Base-by-base conservation (phyloP, 345 rosid genomes). In the Physaria fendleri region DNA sequence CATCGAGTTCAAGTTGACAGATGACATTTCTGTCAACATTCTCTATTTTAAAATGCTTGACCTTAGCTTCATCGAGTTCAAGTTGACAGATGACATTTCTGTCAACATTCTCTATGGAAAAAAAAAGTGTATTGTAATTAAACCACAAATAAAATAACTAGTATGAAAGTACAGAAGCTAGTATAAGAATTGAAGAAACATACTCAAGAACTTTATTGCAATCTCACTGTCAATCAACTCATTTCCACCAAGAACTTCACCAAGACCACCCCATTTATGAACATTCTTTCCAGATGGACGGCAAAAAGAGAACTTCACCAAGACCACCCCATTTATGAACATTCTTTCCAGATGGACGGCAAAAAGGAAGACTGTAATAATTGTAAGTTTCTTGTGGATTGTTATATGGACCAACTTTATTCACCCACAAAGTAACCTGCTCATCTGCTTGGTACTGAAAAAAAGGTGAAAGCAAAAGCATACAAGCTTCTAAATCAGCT, bases 231-330 rank as follows among this genome's bases (percentile, higher is more conserved):
- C 99, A 61, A 94, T 90, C 63, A 94, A 96, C 70, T 94, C 99
- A 73, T 94, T 94, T 64, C 99, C 99, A 76, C 99, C 99, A 11
- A 94, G 84, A 72, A 90, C 99, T 78, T 94, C 99, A 62, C 97
- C 99, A 69, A 94, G 97, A 41, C 97, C 99, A 74, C 95, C 99
- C 99, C 97, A 94, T 74, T 94, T 94, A 77, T 94, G 99, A 51
- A 82, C 80, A 37, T 81, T 67, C 69, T 74, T 77, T 17, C 22
- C 76, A 69, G 90, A 58, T 33, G 78, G 80, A 46, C 72, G 87
- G 59, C 99, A 94, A 79, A 90, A 94, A 14, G 99, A 94, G 84
- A 72, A 90, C 99, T 78, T 94, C 99, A 62, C 97, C 99, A 69
- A 94, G 97, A 41, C 97, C 99, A 74, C 95, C 99, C 99, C 97